Conservation (phyloP, 257 asterid species). For the Plectranthus barbatus region DNA sequence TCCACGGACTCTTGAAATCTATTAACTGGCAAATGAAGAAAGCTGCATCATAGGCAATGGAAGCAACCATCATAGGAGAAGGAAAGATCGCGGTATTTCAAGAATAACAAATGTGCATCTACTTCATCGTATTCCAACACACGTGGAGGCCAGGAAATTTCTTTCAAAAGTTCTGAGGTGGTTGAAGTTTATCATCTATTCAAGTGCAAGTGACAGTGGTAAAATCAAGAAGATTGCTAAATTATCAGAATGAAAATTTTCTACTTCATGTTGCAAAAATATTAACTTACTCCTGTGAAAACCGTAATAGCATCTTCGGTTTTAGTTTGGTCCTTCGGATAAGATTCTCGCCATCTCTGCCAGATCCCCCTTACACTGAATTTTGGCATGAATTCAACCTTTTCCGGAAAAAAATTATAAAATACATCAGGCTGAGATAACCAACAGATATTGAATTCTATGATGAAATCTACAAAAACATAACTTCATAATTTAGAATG, state of each 20-base stretch:
- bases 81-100: neutral
- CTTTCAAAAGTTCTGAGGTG: neutral
- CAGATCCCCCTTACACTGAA: conserved; percentile 96
- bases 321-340: conserved; percentile 53
- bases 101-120: neutral
- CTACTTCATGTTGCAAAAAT: neutral
- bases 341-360: conserved; percentile 98
- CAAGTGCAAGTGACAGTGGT: neutral
- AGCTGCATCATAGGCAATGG: neutral
- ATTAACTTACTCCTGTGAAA: conserved; percentile 75
- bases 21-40: neutral
- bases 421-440: conserved; percentile 3
- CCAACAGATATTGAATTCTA: too few relatives aligned
- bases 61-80: neutral
- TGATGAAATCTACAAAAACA: too few relatives aligned
- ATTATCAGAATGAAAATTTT: neutral
- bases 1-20: neutral
- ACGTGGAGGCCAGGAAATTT: neutral
- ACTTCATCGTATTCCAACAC: neutral
- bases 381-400: conserved; percentile 92
- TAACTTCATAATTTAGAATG: too few relatives aligned
- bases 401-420: conserved; percentile 12
- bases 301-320: conserved; percentile 60
- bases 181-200: neutral
- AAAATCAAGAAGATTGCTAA: neutral